Evolutionary conservation across 768 basidiomycete genomes (phyloP).

Genomic region (Suillus plorans): DNA sequence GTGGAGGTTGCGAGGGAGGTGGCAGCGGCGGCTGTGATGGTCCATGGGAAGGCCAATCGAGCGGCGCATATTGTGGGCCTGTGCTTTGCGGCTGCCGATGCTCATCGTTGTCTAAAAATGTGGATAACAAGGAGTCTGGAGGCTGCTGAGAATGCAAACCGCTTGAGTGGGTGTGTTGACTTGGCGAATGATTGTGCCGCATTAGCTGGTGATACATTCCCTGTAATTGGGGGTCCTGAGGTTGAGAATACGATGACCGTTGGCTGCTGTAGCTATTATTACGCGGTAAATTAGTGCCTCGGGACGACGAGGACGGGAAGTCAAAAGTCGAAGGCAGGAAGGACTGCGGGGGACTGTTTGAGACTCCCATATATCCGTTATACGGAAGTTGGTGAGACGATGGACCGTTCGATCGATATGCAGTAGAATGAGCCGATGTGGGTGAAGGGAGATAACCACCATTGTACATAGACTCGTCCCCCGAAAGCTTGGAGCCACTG

Average conservation of each 20-base stretch:
- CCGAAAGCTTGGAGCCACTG: slow-evolving; percentile 22
- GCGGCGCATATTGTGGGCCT: slow-evolving; percentile 23
- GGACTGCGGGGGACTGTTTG: slow-evolving; percentile 22
- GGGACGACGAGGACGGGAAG: slow-evolving; percentile 28
- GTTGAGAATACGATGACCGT: slow-evolving; percentile 29
- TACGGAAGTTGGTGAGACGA: slow-evolving; percentile 27
- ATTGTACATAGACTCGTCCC: slow-evolving; percentile 31
- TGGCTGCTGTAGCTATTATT: slow-evolving; percentile 22
- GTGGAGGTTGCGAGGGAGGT: slow-evolving; percentile 15
- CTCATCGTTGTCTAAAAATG: slow-evolving; percentile 29
- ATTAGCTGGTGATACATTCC: slow-evolving; percentile 31
- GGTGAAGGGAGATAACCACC: slow-evolving; percentile 31
- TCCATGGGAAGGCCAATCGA: slow-evolving; percentile 36
- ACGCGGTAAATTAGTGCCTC: slow-evolving; percentile 21
- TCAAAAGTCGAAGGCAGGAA: slow-evolving; percentile 28
- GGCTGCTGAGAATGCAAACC: slow-evolving; percentile 24
- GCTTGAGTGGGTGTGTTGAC: slow-evolving; percentile 16
- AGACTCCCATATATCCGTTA: slow-evolving; percentile 22
- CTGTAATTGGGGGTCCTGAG: slow-evolving; percentile 29
- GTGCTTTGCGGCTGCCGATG: slow-evolving; percentile 24
- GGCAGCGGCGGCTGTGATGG: slow-evolving; percentile 19
- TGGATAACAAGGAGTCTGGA: slow-evolving; percentile 25
- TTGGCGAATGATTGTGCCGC: slow-evolving; percentile 21
- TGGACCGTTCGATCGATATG: slow-evolving; percentile 29
- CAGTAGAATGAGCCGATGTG: slow-evolving; percentile 26